Evolutionary conservation across 345 rosid genomes (phyloP).

Genomic region (Salix dunnii): DNA sequence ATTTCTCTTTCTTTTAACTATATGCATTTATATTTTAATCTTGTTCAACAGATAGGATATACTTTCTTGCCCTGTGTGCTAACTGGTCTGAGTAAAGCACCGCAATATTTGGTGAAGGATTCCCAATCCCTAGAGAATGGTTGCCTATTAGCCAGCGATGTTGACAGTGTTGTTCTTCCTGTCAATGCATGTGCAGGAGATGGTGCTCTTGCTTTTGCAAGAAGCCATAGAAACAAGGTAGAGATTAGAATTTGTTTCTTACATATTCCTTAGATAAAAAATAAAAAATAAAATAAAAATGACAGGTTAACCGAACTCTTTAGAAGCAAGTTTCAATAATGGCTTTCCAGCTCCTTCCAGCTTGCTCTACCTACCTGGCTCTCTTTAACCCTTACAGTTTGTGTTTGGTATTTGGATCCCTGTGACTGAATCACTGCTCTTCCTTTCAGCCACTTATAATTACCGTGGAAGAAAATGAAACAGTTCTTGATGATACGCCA

Average conservation of each 20-base stretch:
- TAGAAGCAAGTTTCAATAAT: not conserved
- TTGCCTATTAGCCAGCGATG: constrained; percentile 44
- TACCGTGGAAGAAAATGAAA: constrained; percentile 60
- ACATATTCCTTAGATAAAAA: not conserved
- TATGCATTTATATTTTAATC: not conserved
- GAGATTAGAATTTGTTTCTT: not conserved
- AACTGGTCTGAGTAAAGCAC: constrained; percentile 57
- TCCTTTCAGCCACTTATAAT: constrained; percentile 44
- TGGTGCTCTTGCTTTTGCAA: constrained; percentile 57
- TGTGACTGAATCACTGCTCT: not conserved
- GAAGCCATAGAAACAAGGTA: constrained; percentile 40
- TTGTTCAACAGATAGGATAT: constrained; percentile 41
- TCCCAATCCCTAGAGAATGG: constrained; percentile 27
- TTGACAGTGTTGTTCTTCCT: constrained; percentile 57
- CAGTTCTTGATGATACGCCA: constrained; percentile 51
- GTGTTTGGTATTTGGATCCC: not conserved
- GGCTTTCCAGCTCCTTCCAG: not conserved
- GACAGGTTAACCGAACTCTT: not conserved
- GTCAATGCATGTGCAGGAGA: constrained; percentile 58
- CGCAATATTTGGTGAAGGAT: constrained; percentile 39
- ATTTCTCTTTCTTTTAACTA: not conserved
- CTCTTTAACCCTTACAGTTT: not conserved
- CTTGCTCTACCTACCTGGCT: not conserved
- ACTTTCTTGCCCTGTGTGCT: constrained; percentile 65
- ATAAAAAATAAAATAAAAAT: not conserved